phyloP scores from a whole-genome alignment of 1,284 basidiomycete species.

The Vanrija humicola region DNA sequence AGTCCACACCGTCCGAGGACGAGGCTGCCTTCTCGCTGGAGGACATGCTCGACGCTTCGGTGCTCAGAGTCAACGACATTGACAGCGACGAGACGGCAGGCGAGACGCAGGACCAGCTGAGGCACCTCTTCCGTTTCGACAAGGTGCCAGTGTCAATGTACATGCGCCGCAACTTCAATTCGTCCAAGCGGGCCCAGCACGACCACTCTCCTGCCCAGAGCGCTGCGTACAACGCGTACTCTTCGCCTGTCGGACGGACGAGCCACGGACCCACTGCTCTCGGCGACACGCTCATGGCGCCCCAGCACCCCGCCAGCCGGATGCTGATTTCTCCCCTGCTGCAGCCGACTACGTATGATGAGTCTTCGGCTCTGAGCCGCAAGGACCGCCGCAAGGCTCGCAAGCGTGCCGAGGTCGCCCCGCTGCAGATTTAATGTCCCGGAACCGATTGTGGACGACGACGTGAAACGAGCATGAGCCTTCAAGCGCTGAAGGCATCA shows the following conservation, averaged over 20 bases:
- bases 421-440: conserved; percentile 12
- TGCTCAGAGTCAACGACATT: conserved; percentile 27
- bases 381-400: conserved; percentile 13
- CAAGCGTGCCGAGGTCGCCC: conserved; percentile 4
- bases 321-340: conserved; percentile 20
- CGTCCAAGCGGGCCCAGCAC: background rate
- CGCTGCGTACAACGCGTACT: background rate
- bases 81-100: conserved; percentile 7
- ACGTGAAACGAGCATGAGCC: background rate
- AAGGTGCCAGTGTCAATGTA: conserved; percentile 41
- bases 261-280: conserved; percentile 7
- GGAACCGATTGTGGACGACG: background rate
- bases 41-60: conserved; percentile 41
- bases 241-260: conserved; percentile 1
- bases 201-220: background rate
- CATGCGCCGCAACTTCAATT: conserved; percentile 33
- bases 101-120: conserved; percentile 15
- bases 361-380: conserved; percentile 10
- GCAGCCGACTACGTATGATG: conserved; percentile 8
- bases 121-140: conserved; percentile 43
- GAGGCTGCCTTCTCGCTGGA: conserved; percentile 32
- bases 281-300: conserved; percentile 8
- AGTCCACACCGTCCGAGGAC: conserved; percentile 27
- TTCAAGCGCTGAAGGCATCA: background rate
- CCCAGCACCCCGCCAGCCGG: conserved; percentile 10